Conservation (phyloP, 140 eudicot species). For the Senecio squalidus region DNA sequence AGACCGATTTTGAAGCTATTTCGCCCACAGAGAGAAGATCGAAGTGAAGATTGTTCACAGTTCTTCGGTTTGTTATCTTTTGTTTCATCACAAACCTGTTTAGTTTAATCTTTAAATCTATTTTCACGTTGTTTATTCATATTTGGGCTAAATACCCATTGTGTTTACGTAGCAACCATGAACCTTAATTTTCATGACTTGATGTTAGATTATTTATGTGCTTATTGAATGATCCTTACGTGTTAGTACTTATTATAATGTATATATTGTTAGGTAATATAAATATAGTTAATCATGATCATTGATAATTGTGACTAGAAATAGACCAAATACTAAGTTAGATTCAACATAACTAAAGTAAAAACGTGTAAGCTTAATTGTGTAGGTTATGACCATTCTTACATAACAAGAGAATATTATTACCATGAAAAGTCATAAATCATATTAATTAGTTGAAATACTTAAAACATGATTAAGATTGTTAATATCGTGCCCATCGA, state of each 20-base stretch:
- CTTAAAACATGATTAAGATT: neutral
- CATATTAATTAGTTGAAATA: neutral
- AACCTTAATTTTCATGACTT: neutral
- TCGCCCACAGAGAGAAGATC: too few relatives aligned
- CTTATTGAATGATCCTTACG: neutral
- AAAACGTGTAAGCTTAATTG: neutral
- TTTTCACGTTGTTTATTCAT: too few relatives aligned
- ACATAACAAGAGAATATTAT: neutral
- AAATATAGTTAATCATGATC: neutral
- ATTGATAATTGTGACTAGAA: neutral
- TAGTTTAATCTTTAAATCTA: too few relatives aligned
- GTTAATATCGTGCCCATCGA: neutral
- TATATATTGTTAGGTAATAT: neutral
- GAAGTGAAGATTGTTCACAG: too few relatives aligned
- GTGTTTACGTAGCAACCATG: neutral
- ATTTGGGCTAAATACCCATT: neutral
- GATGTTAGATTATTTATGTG: neutral
- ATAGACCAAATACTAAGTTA: neutral
- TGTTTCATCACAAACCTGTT: too few relatives aligned
- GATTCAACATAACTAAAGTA: neutral
- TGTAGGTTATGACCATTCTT: too few relatives aligned
- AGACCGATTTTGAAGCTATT: too few relatives aligned
- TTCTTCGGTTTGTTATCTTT: too few relatives aligned
- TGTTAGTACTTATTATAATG: too few relatives aligned
- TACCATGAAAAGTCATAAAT: neutral